Percentiles rank a stretch among this genome's conserved stretches.
These are phyloP conservation scores for Polyplosphaeria fusca DNA, from an alignment of 495 filamentous ascomycete species.

Conservation along the genomic window DNA sequence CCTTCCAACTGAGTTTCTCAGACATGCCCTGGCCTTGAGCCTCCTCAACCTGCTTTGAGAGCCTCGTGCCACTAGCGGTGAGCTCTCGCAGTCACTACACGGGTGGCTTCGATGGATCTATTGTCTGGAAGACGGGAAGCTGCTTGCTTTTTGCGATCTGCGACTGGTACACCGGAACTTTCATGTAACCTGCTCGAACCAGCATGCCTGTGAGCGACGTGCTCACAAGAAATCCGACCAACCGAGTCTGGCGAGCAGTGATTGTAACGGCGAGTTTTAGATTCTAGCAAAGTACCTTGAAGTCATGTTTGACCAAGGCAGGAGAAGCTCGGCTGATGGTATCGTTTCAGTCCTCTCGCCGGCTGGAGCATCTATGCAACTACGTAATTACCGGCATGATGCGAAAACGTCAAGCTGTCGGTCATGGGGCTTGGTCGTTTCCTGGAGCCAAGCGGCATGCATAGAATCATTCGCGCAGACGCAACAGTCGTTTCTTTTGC, in stretches of 20 bases:
- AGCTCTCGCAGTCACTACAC: conserved; percentile 2
- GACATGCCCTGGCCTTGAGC: conserved; percentile 24
- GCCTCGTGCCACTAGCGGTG: conserved; percentile 3
- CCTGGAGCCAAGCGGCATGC: conserved; percentile 1
- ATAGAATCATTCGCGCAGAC: not conserved
- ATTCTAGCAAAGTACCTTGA: too few relatives aligned
- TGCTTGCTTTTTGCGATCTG: conserved; percentile 15
- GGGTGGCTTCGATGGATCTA: conserved; percentile 13
- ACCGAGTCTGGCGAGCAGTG: not conserved
- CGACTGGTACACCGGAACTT: not conserved
- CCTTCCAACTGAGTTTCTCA: not conserved
- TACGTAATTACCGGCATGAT: too few relatives aligned
- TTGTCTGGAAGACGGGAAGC: not conserved
- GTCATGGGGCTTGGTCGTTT: too few relatives aligned
- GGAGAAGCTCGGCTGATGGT: conserved; percentile 24
- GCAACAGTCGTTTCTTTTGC: not conserved
- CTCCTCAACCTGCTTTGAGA: conserved; percentile 13
- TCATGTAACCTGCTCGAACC: conserved; percentile 12
- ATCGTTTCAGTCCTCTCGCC: not conserved
- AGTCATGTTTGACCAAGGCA: too few relatives aligned
- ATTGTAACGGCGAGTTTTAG: too few relatives aligned
- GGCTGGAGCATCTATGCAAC: too few relatives aligned
- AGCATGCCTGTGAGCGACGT: not conserved
- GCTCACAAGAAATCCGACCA: conserved; percentile 3
- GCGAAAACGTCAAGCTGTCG: too few relatives aligned